A percentile compares a stretch with the other conserved stretches of the same genome.
Conservation (phyloP, 768 basidiomycete genomes). For the Piloderma croceum region DNA sequence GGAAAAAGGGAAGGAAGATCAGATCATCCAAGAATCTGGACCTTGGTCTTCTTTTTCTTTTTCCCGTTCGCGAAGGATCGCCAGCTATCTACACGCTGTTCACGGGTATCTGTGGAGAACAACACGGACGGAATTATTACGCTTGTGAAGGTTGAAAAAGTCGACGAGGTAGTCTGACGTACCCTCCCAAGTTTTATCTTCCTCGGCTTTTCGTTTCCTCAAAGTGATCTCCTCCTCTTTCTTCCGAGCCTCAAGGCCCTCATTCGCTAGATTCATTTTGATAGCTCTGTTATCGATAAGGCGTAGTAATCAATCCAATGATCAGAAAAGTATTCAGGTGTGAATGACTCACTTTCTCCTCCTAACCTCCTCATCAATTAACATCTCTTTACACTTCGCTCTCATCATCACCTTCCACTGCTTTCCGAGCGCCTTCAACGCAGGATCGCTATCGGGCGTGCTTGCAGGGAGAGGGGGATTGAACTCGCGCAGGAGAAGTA, state of each 20-base stretch:
- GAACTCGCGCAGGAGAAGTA: slow-evolving; percentile 61
- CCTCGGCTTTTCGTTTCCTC: slow-evolving; percentile 83
- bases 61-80: slow-evolving; percentile 62
- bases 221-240: slow-evolving; percentile 79
- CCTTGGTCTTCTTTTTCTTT: slow-evolving; percentile 82
- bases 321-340: slow-evolving; percentile 1
- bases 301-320: slow-evolving; percentile 2
- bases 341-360: slow-evolving; percentile 61
- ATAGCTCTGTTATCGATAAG: no score
- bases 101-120: slow-evolving; percentile 53
- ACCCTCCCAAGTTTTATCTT: slow-evolving; percentile 91
- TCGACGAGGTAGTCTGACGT: slow-evolving; percentile 12
- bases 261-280: slow-evolving; percentile 88
- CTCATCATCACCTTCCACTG: slow-evolving; percentile 64
- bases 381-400: slow-evolving; percentile 70
- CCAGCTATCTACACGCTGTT: slow-evolving; percentile 83
- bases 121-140: slow-evolving; percentile 3
- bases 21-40: slow-evolving; percentile 57
- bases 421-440: slow-evolving; percentile 47
- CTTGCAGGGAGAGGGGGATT: slow-evolving; percentile 54
- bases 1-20: no score
- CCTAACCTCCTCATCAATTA: slow-evolving; percentile 88
- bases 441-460: slow-evolving; percentile 53
- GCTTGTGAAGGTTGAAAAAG: slow-evolving; percentile 1
- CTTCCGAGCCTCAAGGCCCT: slow-evolving; percentile 88